A percentile compares a stretch with the other conserved stretches of the same genome.
Conservation (phyloP, 1,139 yeast genomes). For the Williopsis jadinii region DNA sequence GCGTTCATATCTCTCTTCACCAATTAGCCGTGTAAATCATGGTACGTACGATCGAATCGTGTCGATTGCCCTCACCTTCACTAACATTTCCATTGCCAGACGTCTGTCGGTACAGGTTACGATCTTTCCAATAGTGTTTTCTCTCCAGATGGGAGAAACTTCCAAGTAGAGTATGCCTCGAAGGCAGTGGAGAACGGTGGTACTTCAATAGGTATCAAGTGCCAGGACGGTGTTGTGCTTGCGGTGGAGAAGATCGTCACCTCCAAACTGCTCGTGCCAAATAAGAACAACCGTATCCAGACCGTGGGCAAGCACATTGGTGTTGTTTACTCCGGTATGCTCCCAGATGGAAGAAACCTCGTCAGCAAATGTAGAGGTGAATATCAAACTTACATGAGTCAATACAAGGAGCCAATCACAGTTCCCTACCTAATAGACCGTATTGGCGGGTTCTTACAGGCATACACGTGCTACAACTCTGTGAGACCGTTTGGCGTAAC, state of each 20-base stretch:
- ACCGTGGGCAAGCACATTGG: constrained; percentile 93
- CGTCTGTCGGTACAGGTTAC: constrained; percentile 96
- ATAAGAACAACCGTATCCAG: constrained; percentile 83
- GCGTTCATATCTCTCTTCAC: too few species aligned
- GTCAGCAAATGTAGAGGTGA: constrained; percentile 92
- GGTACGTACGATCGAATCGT: too few species aligned
- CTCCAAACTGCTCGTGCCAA: constrained; percentile 84
- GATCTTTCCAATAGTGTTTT: constrained; percentile 92
- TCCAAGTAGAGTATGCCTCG: constrained; percentile 96
- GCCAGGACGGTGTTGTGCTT: constrained; percentile 86
- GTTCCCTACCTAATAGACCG: constrained; percentile 82
- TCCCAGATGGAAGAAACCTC: constrained; percentile 95
- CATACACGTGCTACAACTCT: constrained; percentile 91
- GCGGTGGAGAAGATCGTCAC: constrained; percentile 93
- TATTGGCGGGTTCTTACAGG: constrained; percentile 89
- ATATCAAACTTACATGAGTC: constrained; percentile 70
- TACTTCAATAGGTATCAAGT: constrained; percentile 88
- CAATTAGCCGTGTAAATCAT: too few species aligned
- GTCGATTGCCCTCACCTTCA: too few species aligned
- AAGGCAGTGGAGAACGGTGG: constrained; percentile 98
- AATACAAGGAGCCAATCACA: constrained; percentile 71
- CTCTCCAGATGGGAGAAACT: constrained; percentile 88
- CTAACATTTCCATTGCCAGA: constrained; percentile 28
- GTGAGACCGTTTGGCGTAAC: constrained; percentile 97
- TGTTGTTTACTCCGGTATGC: constrained; percentile 86